Evolutionary conservation across 2,329 filamentous ascomycete genomes (phyloP).

Genomic region (Trematosphaeria pertusa): DNA sequence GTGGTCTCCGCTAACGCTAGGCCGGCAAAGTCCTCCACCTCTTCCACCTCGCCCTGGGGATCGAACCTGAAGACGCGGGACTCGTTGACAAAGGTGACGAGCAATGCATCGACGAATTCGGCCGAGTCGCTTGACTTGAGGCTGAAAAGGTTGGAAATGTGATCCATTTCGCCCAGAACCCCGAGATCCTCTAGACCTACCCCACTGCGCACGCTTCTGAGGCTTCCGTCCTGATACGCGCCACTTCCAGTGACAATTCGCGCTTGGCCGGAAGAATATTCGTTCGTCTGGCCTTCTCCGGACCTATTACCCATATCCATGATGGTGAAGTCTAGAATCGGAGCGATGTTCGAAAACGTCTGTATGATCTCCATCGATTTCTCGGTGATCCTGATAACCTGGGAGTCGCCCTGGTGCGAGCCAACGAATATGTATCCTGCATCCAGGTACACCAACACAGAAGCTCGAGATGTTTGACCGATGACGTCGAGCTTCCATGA

Average conservation of each 20-base stretch:
- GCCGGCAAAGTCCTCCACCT: constrained; percentile 77
- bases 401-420: constrained; percentile 91
- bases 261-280: constrained; percentile 94
- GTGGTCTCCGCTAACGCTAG: constrained; percentile 75
- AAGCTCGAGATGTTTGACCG: constrained; percentile 75
- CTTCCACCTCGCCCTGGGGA: constrained; percentile 78
- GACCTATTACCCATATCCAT: constrained; percentile 94
- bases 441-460: constrained; percentile 78
- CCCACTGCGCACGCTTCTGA: constrained; percentile 90
- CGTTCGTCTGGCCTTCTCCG: constrained; percentile 79
- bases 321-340: constrained; percentile 90
- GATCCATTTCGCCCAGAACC: constrained; percentile 77
- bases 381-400: constrained; percentile 72
- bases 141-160: constrained; percentile 76
- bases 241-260: constrained; percentile 93
- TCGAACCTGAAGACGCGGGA: constrained; percentile 84
- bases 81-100: constrained; percentile 83
- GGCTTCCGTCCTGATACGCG: constrained; percentile 83
- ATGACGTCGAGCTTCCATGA: constrained; percentile 75
- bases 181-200: constrained; percentile 90
- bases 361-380: constrained; percentile 73
- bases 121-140: constrained; percentile 61
- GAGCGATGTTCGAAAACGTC: constrained; percentile 82
- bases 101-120: constrained; percentile 69
- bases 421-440: constrained; percentile 80